phyloP scores from a whole-genome alignment of 192 early-diverging fungal genomes.

The Entomortierella lignicola region DNA sequence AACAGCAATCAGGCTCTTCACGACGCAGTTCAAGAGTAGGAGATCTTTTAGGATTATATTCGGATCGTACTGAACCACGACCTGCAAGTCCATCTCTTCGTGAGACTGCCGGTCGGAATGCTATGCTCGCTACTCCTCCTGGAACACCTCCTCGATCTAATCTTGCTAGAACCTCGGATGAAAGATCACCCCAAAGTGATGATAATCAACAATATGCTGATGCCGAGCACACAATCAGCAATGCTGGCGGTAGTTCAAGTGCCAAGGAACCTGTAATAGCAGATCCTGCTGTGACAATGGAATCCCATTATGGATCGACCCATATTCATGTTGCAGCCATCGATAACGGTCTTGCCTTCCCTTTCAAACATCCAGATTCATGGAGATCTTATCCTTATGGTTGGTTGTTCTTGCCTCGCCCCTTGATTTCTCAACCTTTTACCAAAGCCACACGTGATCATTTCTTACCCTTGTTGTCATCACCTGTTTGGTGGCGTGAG shows the following conservation, averaged over 20 bases:
- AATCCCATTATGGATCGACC: slow-evolving; percentile 39
- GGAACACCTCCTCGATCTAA: slow-evolving; percentile 38
- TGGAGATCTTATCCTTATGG: slow-evolving; percentile 92
- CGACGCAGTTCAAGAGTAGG: slow-evolving; percentile 40
- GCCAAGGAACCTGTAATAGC: background rate
- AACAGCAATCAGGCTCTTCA: slow-evolving; percentile 10
- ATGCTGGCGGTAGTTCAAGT: background rate
- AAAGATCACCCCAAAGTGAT: too few relatives aligned
- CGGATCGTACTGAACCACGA: slow-evolving; percentile 12
- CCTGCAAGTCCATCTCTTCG: slow-evolving; percentile 23
- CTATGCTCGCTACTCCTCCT: slow-evolving; percentile 36
- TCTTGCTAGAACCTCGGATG: background rate
- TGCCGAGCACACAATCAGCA: background rate
- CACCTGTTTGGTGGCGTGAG: slow-evolving; percentile 82
- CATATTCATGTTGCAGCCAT: slow-evolving; percentile 88
- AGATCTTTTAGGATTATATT: slow-evolving; percentile 29
- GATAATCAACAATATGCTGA: too few relatives aligned
- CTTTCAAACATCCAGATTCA: slow-evolving; percentile 90
- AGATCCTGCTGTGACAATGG: slow-evolving; percentile 4
- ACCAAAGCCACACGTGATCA: slow-evolving; percentile 73
- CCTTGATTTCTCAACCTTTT: slow-evolving; percentile 73
- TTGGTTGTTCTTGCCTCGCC: slow-evolving; percentile 81
- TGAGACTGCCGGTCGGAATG: slow-evolving; percentile 9
- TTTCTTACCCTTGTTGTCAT: slow-evolving; percentile 75
- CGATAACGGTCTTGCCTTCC: slow-evolving; percentile 95